phyloP scores from a whole-genome alignment of 2,329 filamentous ascomycete species.

The Calcarisporium arbuscula region DNA sequence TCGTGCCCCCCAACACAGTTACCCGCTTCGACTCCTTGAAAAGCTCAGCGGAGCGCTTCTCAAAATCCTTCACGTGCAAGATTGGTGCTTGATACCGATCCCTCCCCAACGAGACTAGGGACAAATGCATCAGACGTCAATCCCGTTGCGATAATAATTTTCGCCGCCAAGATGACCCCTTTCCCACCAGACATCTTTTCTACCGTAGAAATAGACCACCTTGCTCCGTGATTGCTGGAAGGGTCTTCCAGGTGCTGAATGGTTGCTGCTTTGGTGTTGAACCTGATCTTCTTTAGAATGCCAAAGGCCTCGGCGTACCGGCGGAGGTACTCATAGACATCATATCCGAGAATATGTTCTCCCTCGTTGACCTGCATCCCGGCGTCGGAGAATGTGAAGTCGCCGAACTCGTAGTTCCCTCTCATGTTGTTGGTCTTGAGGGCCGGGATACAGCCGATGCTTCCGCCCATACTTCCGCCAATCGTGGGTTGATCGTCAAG shows the following conservation, averaged over 20 bases:
- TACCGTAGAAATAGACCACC: too few relatives aligned
- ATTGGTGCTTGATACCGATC: constrained; percentile 37
- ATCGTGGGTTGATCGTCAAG: constrained; percentile 51
- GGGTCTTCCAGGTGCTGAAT: constrained; percentile 38
- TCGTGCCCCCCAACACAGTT: constrained; percentile 56
- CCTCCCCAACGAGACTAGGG: constrained; percentile 40
- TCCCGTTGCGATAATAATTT: constrained; percentile 50
- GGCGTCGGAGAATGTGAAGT: constrained; percentile 56
- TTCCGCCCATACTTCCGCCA: constrained; percentile 65
- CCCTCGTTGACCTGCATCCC: constrained; percentile 36
- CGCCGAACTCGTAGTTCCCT: constrained; percentile 67
- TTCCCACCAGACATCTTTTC: constrained; percentile 29
- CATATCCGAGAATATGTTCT: constrained; percentile 41
- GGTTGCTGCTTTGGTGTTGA: constrained; percentile 30
- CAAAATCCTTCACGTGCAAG: constrained; percentile 45
- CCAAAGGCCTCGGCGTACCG: constrained; percentile 37
- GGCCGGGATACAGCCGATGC: constrained; percentile 61
- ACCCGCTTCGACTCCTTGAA: constrained; percentile 35
- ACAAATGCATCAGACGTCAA: constrained; percentile 42
- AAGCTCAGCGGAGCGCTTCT: constrained; percentile 29
- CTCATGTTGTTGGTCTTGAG: constrained; percentile 70
- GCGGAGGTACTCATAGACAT: constrained; percentile 41
- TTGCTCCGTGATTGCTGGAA: too few relatives aligned
- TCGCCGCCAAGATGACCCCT: constrained; percentile 31
- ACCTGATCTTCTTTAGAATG: constrained; percentile 33